Base-by-base conservation (phyloP, 495 filamentous ascomycete genomes). In the Lasiosphaeriaceae sp. region DNA sequence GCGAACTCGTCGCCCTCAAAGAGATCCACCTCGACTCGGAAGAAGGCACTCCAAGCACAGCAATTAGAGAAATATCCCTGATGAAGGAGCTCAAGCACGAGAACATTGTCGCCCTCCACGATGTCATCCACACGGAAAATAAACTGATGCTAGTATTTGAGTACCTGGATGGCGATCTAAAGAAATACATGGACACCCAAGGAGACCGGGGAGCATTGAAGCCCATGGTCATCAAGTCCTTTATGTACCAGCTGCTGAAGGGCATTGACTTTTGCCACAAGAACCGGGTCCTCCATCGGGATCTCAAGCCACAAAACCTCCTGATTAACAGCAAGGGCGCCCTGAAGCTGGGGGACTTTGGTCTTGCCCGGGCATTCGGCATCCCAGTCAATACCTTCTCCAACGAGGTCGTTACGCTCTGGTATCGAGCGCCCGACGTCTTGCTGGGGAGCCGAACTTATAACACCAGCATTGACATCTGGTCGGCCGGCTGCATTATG, bases 31-130 rank as follows among this genome's bases (percentile, higher is more conserved):
- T 99, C 50, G 94, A 99, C 67, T 95, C 90, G 50, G 94, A 99
- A 80, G 94, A 99, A 77, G 94, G 94, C 48, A 97, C 96, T 0
- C 94, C 94, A 0, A 92, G 88, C n/a, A 99, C 94, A 12, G 94
- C 94, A 35, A 99, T 99, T 69, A 91, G 94, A 46, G 94, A 98
- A 74, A 98, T 98, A 67, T 96, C 91, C 0, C 79, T 99, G 26
- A 96, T 99, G 89, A 99, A 99, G 74, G 94, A 99, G 73, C 83
- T 97, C 66, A 97, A 96, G 73, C 91, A 99, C 74, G 90, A 96
- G 65, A 96, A 96, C 69, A 97, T 97, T 57, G 93, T 99, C 54
- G 92, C 89, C 48, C 86, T 99, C 1, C 88, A 97, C 78, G 95
- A 99, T 76, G 96, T 99, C 31, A 97, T 99, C 64, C 94, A 99